These are phyloP conservation scores for Fusarium equiseti DNA, from an alignment of 2,329 filamentous ascomycete species.

Conservation along the genomic window DNA sequence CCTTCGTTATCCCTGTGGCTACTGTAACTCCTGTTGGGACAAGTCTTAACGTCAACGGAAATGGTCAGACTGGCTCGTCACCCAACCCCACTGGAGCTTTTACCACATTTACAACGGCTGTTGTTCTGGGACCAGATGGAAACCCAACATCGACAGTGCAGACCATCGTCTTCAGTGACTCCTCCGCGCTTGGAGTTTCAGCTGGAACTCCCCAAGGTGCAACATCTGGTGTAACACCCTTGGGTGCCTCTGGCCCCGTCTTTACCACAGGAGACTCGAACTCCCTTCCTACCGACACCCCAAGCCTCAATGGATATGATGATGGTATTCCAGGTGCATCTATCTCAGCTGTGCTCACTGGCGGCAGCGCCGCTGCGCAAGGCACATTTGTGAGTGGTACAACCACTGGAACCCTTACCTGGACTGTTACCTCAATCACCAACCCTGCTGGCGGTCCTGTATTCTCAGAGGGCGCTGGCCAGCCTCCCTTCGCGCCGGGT, in stretches of 20 bases:
- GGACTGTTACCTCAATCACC: conserved; percentile 45
- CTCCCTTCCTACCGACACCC: conserved; percentile 28
- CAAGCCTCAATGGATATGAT: conserved; percentile 48
- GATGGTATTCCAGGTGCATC: conserved; percentile 22
- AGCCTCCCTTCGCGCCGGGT: conserved; percentile 36
- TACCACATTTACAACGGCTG: conserved; percentile 50
- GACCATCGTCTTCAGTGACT: conserved; percentile 49
- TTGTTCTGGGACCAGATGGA: conserved; percentile 51
- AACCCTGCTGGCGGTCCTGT: conserved; percentile 40
- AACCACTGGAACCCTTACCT: conserved; percentile 41
- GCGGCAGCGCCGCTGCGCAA: conserved; percentile 31
- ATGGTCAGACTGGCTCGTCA: conserved; percentile 20
- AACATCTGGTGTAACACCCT: conserved; percentile 30
- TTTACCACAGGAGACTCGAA: conserved; percentile 20
- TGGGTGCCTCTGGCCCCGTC: conserved; percentile 30
- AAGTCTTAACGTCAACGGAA: conserved; percentile 26
- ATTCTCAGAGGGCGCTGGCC: conserved; percentile 32
- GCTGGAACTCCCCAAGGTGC: conserved; percentile 30
- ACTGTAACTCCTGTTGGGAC: conserved; percentile 38
- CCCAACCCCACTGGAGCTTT: conserved; percentile 29
- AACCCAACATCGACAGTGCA: conserved; percentile 50
- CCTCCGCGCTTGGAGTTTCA: conserved; percentile 37
- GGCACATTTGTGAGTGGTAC: conserved; percentile 35
- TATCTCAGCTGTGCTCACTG: conserved; percentile 38
- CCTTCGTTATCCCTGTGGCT: conserved; percentile 46